phyloP scores from a whole-genome alignment of 2,329 filamentous ascomycete species.

The Colletotrichum coccodes region DNA sequence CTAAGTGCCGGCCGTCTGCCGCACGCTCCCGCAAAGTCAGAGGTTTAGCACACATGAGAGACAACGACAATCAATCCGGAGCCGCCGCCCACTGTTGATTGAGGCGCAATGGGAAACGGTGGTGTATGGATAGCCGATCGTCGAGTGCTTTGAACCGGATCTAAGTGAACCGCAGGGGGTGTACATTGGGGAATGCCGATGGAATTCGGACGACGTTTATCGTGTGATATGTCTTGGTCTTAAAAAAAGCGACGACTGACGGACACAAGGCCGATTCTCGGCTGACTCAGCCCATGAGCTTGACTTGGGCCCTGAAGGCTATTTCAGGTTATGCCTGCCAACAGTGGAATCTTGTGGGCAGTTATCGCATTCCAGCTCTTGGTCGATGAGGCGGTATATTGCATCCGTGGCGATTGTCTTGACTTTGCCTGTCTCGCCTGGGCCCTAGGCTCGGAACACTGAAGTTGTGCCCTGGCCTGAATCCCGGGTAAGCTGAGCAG shows the following conservation, averaged over 20 bases:
- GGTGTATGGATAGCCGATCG: neutral
- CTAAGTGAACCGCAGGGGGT: constrained; percentile 9
- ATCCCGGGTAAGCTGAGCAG: neutral
- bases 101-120: neutral
- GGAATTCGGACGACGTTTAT: constrained; percentile 8
- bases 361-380: constrained; percentile 4
- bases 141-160: constrained; percentile 8
- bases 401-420: constrained; percentile 20
- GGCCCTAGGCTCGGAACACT: constrained; percentile 2
- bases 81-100: neutral
- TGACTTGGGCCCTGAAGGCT: constrained; percentile 5
- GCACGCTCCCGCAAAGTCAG: neutral
- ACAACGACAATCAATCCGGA: neutral
- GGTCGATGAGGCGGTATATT: constrained; percentile 3
- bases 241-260: neutral
- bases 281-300: neutral
- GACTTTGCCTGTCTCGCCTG: neutral
- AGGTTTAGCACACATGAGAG: neutral
- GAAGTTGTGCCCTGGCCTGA: neutral
- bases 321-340: neutral
- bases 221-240: neutral
- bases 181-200: neutral
- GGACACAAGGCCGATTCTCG: neutral
- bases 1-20: neutral
- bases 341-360: neutral